Base-by-base conservation (phyloP, 2,329 filamentous ascomycete genomes). In the Raffaelea ambrosiae region DNA sequence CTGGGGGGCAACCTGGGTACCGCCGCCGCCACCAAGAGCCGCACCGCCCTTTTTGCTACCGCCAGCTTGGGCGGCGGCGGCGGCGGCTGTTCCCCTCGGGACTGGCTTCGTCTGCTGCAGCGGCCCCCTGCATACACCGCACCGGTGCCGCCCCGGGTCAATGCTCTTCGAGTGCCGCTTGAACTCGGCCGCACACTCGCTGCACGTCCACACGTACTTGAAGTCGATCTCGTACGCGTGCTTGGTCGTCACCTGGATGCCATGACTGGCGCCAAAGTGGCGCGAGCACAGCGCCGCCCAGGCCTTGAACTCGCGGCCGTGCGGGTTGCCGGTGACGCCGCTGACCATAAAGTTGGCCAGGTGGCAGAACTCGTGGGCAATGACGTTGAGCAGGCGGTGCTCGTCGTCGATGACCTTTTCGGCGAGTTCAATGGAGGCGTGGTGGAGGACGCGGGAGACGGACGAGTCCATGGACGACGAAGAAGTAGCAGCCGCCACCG, bases 321-420 rank as follows among this genome's bases (percentile, higher is more conserved):
- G 56, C 8, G 56, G 56, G 36, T 57, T 53, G 23, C 40, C 44
- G 5, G 53, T 55, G 13, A 56, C 33, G 33, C 83, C 80, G 43
- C 76, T 83, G 53, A 97, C 71, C 81, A 97, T 94, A 64, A 91
- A 96, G 58, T 89, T 95, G 40, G 88, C 84, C 1, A 97, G 70
- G 61, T 98, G 93, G 63, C 93, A 97, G 69, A 93, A 97, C 59
- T 98, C 93, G 63, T 98, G 93, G 0, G 91, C 88, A n/a, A 97
- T 68, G 0, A 93, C 89, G 63, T 96, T 96, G 53, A 93, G 74
- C 1, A 97, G 75, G 3, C 88, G 80, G 49, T 84, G 66, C 55
- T 86, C 79, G 58, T 84, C 77, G 60, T 88, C 81, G 52, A 97
- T 89, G 42, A 96, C 83, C 62, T 94, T 95, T 47, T 87, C 81